Evolutionary conservation across 1,139 yeast species (phyloP).

Genomic region (Wickerhamomyces sp.): DNA sequence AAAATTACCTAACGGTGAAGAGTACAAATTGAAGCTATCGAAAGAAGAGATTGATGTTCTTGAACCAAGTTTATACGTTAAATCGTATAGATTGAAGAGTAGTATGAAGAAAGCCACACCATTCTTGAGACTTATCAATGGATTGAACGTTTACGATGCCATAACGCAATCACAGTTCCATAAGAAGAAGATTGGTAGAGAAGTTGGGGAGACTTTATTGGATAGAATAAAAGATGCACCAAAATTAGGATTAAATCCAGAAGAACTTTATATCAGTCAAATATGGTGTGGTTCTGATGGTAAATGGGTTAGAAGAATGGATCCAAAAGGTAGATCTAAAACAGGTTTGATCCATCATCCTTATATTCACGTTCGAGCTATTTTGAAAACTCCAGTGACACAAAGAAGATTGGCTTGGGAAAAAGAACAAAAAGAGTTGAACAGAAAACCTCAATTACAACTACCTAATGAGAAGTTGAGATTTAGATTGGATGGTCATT

Average conservation of each 20-base stretch:
- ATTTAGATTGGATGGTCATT: slow-evolving; percentile 41
- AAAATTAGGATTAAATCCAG: slow-evolving; percentile 51
- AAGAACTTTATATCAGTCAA: slow-evolving; percentile 67
- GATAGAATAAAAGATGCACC: slow-evolving; percentile 69
- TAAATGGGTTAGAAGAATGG: slow-evolving; percentile 62
- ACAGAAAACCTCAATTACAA: slow-evolving; percentile 43
- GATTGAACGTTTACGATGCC: slow-evolving; percentile 69
- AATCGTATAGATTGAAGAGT: slow-evolving; percentile 75
- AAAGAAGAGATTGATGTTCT: slow-evolving; percentile 66
- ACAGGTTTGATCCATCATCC: slow-evolving; percentile 73
- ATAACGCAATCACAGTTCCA: slow-evolving; percentile 91
- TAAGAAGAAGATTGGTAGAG: slow-evolving; percentile 73
- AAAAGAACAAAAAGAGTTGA: slow-evolving; percentile 36
- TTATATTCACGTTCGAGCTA: slow-evolving; percentile 74
- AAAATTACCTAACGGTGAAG: slow-evolving; percentile 39
- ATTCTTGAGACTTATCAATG: slow-evolving; percentile 67
- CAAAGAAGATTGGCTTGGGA: slow-evolving; percentile 58
- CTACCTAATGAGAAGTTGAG: slow-evolving; percentile 37
- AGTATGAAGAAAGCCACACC: slow-evolving; percentile 85
- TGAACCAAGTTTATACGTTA: slow-evolving; percentile 79
- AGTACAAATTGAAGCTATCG: slow-evolving; percentile 53
- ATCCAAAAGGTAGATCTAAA: slow-evolving; percentile 88
- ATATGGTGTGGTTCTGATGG: slow-evolving; percentile 96
- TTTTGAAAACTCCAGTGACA: slow-evolving; percentile 62
- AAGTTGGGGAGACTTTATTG: slow-evolving; percentile 69